Conservation (phyloP, 140 eudicot species). For the Flaveria floridana region DNA sequence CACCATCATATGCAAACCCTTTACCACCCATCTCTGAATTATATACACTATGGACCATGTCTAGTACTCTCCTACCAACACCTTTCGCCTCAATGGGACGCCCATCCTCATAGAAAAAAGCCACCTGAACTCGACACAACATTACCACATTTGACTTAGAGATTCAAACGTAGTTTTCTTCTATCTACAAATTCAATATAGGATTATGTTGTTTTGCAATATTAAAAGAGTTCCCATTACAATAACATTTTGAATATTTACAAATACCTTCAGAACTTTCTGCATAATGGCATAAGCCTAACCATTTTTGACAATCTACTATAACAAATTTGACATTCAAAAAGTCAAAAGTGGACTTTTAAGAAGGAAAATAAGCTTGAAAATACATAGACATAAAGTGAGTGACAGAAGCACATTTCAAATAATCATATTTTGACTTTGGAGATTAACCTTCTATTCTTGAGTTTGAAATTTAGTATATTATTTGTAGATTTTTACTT, state of each 20-base stretch:
- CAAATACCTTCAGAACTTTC: neutral
- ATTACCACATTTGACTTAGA: conserved; percentile 45
- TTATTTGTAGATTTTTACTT: neutral
- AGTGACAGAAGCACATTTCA: too few relatives aligned
- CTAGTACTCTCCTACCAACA: conserved; percentile 52
- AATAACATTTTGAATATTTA: neutral
- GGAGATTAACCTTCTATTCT: neutral
- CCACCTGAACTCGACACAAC: conserved; percentile 47
- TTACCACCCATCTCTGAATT: conserved; percentile 49
- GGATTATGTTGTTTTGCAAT: neutral
- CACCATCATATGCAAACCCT: conserved; percentile 62
- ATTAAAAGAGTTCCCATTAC: neutral
- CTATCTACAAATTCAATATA: neutral
- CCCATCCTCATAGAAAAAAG: conserved; percentile 59
- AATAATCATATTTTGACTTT: neutral
- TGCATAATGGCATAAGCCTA: neutral
- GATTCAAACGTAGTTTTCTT: neutral
- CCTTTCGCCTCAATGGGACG: conserved; percentile 45
- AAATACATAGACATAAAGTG: neutral
- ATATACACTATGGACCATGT: conserved; percentile 44
- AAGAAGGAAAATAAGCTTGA: neutral
- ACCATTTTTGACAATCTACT: neutral
- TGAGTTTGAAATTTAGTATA: neutral
- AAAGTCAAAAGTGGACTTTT: conserved; percentile 4
- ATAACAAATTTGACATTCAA: neutral